Conservation (phyloP, 805 yeast species). For the Sugiyamaella qingdaonensis region DNA sequence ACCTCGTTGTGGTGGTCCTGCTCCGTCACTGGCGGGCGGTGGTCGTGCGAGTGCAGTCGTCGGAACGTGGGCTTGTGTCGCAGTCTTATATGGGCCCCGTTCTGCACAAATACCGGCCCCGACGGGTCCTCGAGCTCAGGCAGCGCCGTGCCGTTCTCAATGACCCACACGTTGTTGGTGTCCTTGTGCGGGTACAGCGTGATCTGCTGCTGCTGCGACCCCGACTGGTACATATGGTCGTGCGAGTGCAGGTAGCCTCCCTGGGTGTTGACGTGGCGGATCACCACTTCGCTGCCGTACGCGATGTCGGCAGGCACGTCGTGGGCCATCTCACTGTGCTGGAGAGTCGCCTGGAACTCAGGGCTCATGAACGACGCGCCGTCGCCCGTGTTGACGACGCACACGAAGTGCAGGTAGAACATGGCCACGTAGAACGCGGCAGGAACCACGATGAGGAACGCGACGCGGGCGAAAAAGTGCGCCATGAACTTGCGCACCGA, state of each 20-base stretch:
- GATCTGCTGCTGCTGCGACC: conserved; percentile 74
- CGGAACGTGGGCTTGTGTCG: conserved; percentile 66
- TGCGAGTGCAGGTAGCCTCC: conserved; percentile 86
- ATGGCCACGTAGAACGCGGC: conserved; percentile 50
- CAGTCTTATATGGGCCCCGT: conserved; percentile 58
- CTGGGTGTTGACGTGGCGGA: conserved; percentile 64
- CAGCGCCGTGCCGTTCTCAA: conserved; percentile 43
- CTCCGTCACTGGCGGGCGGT: conserved; percentile 83
- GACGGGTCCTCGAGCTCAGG: conserved; percentile 25
- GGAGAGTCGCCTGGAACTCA: conserved; percentile 57
- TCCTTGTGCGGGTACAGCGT: conserved; percentile 60
- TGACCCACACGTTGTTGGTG: conserved; percentile 71
- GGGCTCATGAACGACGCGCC: conserved; percentile 65
- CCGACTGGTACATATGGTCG: conserved; percentile 54
- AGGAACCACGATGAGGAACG: conserved; percentile 52
- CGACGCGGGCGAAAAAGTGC: conserved; percentile 40
- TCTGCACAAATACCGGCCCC: conserved; percentile 40
- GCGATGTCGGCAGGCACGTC: conserved; percentile 60
- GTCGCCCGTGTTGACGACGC: conserved; percentile 45
- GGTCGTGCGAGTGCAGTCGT: conserved; percentile 64
- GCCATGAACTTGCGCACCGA: conserved; percentile 36
- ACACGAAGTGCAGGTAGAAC: conserved; percentile 54
- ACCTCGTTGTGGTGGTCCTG: conserved; percentile 89
- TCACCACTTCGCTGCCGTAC: conserved; percentile 64
- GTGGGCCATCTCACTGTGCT: conserved; percentile 24